Conservation (phyloP, 805 yeast species). For the Metschnikowia shivogae region DNA sequence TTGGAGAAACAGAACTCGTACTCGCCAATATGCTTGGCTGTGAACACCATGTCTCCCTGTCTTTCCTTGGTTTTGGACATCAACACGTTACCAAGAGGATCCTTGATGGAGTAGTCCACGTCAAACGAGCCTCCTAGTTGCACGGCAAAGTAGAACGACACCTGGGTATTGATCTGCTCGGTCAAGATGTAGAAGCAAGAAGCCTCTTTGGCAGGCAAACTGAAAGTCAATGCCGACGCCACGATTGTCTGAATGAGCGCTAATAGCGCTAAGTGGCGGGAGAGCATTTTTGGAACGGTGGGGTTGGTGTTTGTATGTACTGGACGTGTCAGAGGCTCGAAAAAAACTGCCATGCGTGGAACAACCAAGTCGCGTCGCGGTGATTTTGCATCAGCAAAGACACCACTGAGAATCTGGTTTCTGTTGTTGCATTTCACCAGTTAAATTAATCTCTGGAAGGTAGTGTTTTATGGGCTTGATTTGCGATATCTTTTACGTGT, state of each 20-base stretch:
- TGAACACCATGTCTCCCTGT: constrained; percentile 76
- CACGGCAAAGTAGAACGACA: constrained; percentile 80
- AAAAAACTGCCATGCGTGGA: constrained; percentile 8
- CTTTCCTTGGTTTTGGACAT: constrained; percentile 57
- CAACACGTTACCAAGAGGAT: constrained; percentile 54
- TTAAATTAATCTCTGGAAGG: too few relatives aligned
- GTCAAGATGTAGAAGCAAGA: constrained; percentile 72
- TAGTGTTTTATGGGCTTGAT: not conserved
- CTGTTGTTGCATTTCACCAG: too few relatives aligned
- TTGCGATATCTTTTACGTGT: not conserved
- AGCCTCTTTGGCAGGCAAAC: constrained; percentile 69
- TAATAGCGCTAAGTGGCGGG: constrained; percentile 17
- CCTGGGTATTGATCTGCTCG: constrained; percentile 50
- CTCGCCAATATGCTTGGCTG: constrained; percentile 66
- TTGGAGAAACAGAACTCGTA: constrained; percentile 84
- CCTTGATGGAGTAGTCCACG: constrained; percentile 61
- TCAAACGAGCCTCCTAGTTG: constrained; percentile 78
- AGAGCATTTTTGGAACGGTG: constrained; percentile 11
- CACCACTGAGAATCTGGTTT: too few relatives aligned
- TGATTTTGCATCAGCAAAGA: not conserved
- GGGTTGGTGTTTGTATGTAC: not conserved
- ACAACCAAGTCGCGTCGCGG: constrained; percentile 5
- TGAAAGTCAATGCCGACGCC: constrained; percentile 65
- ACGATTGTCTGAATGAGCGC: constrained; percentile 29
- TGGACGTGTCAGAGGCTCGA: constrained; percentile 9